Conservation (phyloP, 1,284 basidiomycete species). For the Trametes polyzona region DNA sequence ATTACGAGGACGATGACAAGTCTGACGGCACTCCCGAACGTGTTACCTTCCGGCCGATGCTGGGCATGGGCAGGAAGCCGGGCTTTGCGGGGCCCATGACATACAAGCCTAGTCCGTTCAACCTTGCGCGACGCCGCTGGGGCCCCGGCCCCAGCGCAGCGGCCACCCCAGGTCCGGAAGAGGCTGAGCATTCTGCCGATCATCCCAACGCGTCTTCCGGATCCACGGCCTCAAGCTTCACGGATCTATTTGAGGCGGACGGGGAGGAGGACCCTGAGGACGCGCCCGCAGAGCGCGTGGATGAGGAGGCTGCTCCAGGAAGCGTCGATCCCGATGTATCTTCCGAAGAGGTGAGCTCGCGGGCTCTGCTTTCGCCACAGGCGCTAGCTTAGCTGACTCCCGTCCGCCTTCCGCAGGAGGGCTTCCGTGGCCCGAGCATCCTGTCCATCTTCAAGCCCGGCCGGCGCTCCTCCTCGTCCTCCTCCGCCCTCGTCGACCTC, state of each 20-base stretch:
- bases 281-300: not conserved
- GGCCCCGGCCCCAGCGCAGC: slow-evolving; percentile 32
- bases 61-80: slow-evolving; percentile 17
- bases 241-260: slow-evolving; percentile 24
- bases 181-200: slow-evolving; percentile 24
- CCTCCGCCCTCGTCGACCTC: slow-evolving; percentile 24
- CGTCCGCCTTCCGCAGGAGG: slow-evolving; percentile 15
- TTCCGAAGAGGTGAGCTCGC: slow-evolving; percentile 25
- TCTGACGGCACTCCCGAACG: slow-evolving; percentile 18
- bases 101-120: slow-evolving; percentile 56
- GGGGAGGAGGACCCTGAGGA: slow-evolving; percentile 13
- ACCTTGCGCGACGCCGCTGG: slow-evolving; percentile 58
- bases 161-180: slow-evolving; percentile 17
- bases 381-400: slow-evolving; percentile 14
- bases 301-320: slow-evolving; percentile 10
- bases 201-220: slow-evolving; percentile 10
- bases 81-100: slow-evolving; percentile 33
- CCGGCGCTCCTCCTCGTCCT: slow-evolving; percentile 24
- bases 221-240: slow-evolving; percentile 34
- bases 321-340: slow-evolving; percentile 21
- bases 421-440: slow-evolving; percentile 24
- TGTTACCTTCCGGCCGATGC: slow-evolving; percentile 36
- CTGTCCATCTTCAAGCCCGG: slow-evolving; percentile 24
- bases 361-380: slow-evolving; percentile 12
- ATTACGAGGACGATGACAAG: slow-evolving; percentile 43